Conservation (phyloP, 768 basidiomycete genomes). For the Rubroboletus pulcherrimus region DNA sequence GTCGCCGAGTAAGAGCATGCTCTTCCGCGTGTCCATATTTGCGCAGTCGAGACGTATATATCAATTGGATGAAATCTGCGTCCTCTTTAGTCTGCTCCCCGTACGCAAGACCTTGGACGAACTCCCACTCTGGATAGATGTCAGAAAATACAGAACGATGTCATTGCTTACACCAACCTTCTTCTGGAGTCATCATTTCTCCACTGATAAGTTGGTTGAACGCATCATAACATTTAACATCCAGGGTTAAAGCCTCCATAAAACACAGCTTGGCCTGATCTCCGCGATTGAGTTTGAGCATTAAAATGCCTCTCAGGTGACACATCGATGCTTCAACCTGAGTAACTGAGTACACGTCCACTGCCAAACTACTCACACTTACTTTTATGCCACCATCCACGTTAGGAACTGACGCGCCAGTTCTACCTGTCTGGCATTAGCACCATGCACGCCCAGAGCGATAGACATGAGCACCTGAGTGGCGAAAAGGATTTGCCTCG, state of each 20-base stretch:
- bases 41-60: constrained; percentile 87
- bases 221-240: constrained; percentile 96
- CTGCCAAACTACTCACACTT: constrained; percentile 12
- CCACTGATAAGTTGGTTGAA: constrained; percentile 87
- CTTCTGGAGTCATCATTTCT: constrained; percentile 94
- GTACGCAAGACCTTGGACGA: constrained; percentile 82
- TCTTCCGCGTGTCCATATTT: constrained; percentile 86
- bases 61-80: constrained; percentile 86
- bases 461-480: constrained; percentile 46
- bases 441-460: background rate
- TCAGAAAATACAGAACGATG: constrained; percentile 2
- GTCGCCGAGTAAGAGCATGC: constrained; percentile 72
- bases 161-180: constrained; percentile 58
- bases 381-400: constrained; percentile 96
- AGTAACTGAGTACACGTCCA: background rate
- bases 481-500: constrained; percentile 84
- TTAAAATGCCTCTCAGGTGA: constrained; percentile 86
- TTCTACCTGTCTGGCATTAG: constrained; percentile 41
- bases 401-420: constrained; percentile 71
- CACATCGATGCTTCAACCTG: constrained; percentile 98
- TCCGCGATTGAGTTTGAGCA: constrained; percentile 89
- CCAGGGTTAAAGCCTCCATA: constrained; percentile 90
- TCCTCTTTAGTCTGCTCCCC: constrained; percentile 81
- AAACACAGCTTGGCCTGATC: constrained; percentile 92
- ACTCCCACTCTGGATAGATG: constrained; percentile 83